Evolutionary conservation across 2,329 filamentous ascomycete genomes (phyloP), one percentile per base, ranked within the genome.

Genomic region (Colletotrichum karsti): DNA sequence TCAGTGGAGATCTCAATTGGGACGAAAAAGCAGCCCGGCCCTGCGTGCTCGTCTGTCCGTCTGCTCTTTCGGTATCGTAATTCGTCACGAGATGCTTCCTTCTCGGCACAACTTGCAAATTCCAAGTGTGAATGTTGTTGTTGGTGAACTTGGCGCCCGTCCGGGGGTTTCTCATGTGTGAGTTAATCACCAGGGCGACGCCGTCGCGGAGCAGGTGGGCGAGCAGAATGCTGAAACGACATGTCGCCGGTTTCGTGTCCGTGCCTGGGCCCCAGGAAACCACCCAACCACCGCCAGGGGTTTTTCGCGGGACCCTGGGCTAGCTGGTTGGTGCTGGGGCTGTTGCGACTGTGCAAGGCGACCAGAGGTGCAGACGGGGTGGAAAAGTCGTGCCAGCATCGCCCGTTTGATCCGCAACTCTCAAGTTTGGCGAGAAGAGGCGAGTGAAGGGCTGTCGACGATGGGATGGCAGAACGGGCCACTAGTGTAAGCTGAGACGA

Each of bases 211-310:
- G 26, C 10, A 57, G 48, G 63, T 65, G 56, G 63, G 37, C 18
- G 28, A 63, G 46, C 26, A 50, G 46, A 50, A 58, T 53, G 60
- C 64, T 64, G 64, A 67, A 67, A 67, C 64, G 37, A 35, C 59
- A 67, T 67, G 53, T 67, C 59, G 64, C 60, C 60, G 41, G 64
- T 67, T 67, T 67, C 60, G 64, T 63, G 48, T 30, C 51, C 39
- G 59, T 58, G 64, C 59, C 56, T 30, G 35, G 57, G 50, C 24
- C 26, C 8, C 24, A 4, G 33, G 15, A 35, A 35, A 35, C 33
- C 33, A 13, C 30, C 30, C 30, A 35, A 35, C 39, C 26, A 42
- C n/a, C 30, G 26, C 24, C 46, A 50, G 28, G 48, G 48, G 28
- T 41, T n/a, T n/a, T n/a, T n/a, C 13, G 39, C 13, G 39, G 39